Conservation (phyloP, 2,329 filamentous ascomycete species). For the Aspergillus neotritici region DNA sequence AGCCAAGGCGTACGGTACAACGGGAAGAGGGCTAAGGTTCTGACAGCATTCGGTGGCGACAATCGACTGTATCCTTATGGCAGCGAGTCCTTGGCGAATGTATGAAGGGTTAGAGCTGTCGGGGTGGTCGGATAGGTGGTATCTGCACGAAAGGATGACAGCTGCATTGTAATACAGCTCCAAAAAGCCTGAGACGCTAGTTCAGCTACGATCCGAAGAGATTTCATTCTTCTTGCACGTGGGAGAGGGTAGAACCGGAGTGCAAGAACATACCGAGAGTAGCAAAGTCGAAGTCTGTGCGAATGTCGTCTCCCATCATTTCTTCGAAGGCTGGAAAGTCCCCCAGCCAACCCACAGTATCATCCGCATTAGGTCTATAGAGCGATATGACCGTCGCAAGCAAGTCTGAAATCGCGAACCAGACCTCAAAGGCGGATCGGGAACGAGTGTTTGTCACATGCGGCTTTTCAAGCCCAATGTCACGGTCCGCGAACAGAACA, state of each 20-base stretch:
- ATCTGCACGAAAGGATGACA: slow-evolving; percentile 53
- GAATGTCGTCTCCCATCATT: slow-evolving; percentile 24
- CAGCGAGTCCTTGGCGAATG: slow-evolving; percentile 50
- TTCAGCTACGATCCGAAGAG: slow-evolving; percentile 15
- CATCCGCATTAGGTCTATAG: slow-evolving; percentile 33
- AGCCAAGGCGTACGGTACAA: slow-evolving; percentile 52
- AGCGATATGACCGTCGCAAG: slow-evolving; percentile 37
- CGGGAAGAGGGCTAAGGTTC: slow-evolving; percentile 47
- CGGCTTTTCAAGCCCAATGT: slow-evolving; percentile 35
- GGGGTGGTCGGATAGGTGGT: slow-evolving; percentile 28
- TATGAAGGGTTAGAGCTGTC: slow-evolving; percentile 48
- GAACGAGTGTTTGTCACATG: slow-evolving; percentile 8
- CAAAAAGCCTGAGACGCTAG: slow-evolving; percentile 34
- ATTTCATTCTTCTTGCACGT: background rate
- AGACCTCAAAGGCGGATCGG: slow-evolving; percentile 30
- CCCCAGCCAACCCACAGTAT: slow-evolving; percentile 34
- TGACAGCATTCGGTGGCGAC: slow-evolving; percentile 43
- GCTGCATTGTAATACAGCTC: slow-evolving; percentile 55
- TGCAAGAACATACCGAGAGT: slow-evolving; percentile 22
- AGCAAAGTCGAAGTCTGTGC: slow-evolving; percentile 23
- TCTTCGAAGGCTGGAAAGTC: slow-evolving; percentile 35
- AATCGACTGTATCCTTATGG: slow-evolving; percentile 51
- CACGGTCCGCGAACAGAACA: slow-evolving; percentile 35
- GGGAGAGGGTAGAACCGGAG: background rate
- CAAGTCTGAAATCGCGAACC: slow-evolving; percentile 35